Evolutionary conservation across 2,329 filamentous ascomycete species (phyloP).

Genomic region (Teratosphaeria destructans): DNA sequence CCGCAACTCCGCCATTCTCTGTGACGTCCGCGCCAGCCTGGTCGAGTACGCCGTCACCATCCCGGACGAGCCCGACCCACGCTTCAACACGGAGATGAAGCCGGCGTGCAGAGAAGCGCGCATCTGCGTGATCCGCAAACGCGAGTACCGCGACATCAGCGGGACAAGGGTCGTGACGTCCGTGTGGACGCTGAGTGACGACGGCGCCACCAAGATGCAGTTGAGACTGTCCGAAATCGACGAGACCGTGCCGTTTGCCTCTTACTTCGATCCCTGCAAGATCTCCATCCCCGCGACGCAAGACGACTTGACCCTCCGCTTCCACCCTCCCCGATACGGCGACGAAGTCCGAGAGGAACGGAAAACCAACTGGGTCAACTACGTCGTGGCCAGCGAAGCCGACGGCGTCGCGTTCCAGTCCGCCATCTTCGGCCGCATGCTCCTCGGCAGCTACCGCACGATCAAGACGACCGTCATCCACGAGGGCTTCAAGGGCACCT

Average conservation of each 20-base stretch:
- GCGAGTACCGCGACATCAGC: slow-evolving; percentile 27
- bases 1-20: slow-evolving; percentile 34
- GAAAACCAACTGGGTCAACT: slow-evolving; percentile 37
- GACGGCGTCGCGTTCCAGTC: slow-evolving; percentile 34
- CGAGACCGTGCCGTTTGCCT: slow-evolving; percentile 35
- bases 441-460: slow-evolving; percentile 34
- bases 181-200: slow-evolving; percentile 36
- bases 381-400: slow-evolving; percentile 26
- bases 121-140: slow-evolving; percentile 34
- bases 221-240: slow-evolving; percentile 32
- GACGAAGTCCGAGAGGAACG: slow-evolving; percentile 23
- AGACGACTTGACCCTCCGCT: slow-evolving; percentile 28
- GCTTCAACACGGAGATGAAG: slow-evolving; percentile 32
- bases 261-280: slow-evolving; percentile 36
- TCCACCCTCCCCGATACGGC: slow-evolving; percentile 29
- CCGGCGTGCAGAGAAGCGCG: slow-evolving; percentile 29
- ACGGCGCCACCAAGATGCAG: slow-evolving; percentile 32
- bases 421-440: slow-evolving; percentile 34
- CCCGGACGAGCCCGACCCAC: slow-evolving; percentile 24
- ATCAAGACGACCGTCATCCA: slow-evolving; percentile 36
- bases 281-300: slow-evolving; percentile 27
- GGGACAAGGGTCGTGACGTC: slow-evolving; percentile 31
- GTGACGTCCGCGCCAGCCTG: slow-evolving; percentile 31
- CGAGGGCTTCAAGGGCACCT: slow-evolving; percentile 30
- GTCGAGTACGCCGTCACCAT: slow-evolving; percentile 33